Base-by-base conservation (phyloP, 2,329 filamentous ascomycete genomes). In the Tolypocladium album region DNA sequence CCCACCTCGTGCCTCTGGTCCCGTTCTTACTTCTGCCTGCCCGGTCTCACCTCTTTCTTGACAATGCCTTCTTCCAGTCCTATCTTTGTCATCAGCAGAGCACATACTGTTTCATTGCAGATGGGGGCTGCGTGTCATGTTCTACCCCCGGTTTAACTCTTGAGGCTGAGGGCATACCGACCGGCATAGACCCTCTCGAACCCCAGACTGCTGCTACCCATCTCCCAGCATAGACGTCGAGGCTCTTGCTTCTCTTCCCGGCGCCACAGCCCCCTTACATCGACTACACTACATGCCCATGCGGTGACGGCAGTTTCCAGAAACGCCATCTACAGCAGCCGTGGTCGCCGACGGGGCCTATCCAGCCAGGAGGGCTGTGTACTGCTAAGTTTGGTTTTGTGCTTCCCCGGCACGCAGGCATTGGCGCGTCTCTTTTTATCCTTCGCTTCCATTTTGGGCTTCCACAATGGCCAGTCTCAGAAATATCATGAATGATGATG, bases 401-500 rank as follows among this genome's bases (percentile, higher is more conserved):
- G 65, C 61, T 64, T 63, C 60, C 56, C 58, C 64, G 60, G 60
- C 64, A 59, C 56, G 62, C 63, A 61, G 60, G 62, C 58, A 67
- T 70, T 71, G 68, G 68, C 70, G 67, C 67, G 67, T 67, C 68
- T 69, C 62, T 67, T 63, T 66, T 67, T 61, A 62, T 68, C 63
- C 55, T 42, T 61, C 62, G 68, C 72, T 72, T 75, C 74, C 74
- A 72, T 76, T 70, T 71, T 75, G 71, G 67, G 70, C 67, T 66
- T 67, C 71, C 70, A 71, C 71, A 73, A 83, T 84, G 81, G 76
- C 79, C 65, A 81, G 78, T 68, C 76, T 84, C 64, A 78, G 76
- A 67, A 80, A 80, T 67, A 84, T 84, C 69, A 82, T 84, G 78
- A 81, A 83, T 70, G 73, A 76, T 67, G 78, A 80, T 67, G 79